Percentiles rank a stretch among this genome's conserved stretches.
phyloP scores from a whole-genome alignment of 768 basidiomycete species.

The Agaricus blazei region DNA sequence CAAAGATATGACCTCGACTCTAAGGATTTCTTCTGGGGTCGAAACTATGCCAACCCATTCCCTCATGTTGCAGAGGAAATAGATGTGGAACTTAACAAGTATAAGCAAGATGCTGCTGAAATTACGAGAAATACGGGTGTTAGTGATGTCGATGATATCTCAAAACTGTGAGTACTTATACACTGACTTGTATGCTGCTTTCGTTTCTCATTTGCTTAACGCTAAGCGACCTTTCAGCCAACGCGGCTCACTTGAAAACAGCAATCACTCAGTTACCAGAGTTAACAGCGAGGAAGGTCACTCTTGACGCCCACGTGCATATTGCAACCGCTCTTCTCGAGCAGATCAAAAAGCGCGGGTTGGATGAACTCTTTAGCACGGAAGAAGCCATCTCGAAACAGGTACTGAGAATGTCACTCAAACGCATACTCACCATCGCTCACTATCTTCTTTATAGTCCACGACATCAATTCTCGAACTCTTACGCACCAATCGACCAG shows the following conservation, averaged over 20 bases:
- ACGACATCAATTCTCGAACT: constrained; percentile 78
- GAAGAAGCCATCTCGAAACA: constrained; percentile 90
- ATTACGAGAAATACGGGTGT: constrained; percentile 95
- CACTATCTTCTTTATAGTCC: constrained; percentile 37
- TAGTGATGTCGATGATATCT: constrained; percentile 91
- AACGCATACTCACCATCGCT: background rate
- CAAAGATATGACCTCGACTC: constrained; percentile 92
- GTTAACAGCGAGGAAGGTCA: constrained; percentile 93
- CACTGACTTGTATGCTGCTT: background rate
- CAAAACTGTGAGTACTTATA: constrained; percentile 68
- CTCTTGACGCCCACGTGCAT: constrained; percentile 98
- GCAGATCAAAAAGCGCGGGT: constrained; percentile 89
- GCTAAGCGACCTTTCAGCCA: constrained; percentile 79
- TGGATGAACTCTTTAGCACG: constrained; percentile 96
- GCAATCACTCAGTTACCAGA: constrained; percentile 97
- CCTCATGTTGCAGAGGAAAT: constrained; percentile 99
- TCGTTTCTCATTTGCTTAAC: background rate
- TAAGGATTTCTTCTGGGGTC: constrained; percentile 99
- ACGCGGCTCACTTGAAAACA: constrained; percentile 91
- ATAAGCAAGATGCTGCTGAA: constrained; percentile 94
- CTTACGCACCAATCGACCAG: constrained; percentile 69
- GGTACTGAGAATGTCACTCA: constrained; percentile 31
- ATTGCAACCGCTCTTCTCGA: constrained; percentile 94
- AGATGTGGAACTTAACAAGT: constrained; percentile 84
- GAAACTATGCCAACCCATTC: constrained; percentile 94